Percentiles rank a stretch among this genome's conserved stretches.
Conservation (phyloP, 306 rosid genomes). For the Citrullus amarus region DNA sequence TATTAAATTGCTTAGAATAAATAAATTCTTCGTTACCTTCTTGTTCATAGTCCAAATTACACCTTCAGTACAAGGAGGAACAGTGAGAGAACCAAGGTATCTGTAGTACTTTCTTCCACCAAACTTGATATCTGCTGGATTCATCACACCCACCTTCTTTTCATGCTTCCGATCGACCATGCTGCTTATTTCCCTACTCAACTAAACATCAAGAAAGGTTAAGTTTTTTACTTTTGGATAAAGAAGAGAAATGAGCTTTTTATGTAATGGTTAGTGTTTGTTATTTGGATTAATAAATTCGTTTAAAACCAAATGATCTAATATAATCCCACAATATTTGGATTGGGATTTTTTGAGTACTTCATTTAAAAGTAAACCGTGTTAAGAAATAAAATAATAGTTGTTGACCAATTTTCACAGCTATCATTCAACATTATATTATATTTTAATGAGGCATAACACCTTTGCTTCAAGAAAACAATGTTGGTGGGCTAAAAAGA, state of each 20-base stretch:
- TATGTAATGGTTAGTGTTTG: background rate
- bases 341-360: background rate
- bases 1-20: background rate
- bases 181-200: conserved; percentile 15
- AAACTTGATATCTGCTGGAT: conserved; percentile 30
- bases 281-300: background rate
- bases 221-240: background rate
- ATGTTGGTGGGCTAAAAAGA: background rate
- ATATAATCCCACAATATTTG: background rate
- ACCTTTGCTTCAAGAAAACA: background rate
- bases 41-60: conserved; percentile 52
- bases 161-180: conserved; percentile 21
- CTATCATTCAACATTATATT: background rate
- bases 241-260: background rate
- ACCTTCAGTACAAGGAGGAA: conserved; percentile 1
- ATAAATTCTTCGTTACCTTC: conserved; percentile 21
- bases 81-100: conserved; percentile 34
- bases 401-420: background rate
- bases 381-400: background rate
- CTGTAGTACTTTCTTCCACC: conserved; percentile 40
- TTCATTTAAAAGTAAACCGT: background rate
- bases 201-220: conserved; percentile 18
- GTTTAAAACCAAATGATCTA: background rate
- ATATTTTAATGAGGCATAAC: background rate
- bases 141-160: conserved; percentile 27